These are phyloP conservation scores for Candida ascalaphidarum DNA, from an alignment of 805 yeast species.

Conservation along the genomic window DNA sequence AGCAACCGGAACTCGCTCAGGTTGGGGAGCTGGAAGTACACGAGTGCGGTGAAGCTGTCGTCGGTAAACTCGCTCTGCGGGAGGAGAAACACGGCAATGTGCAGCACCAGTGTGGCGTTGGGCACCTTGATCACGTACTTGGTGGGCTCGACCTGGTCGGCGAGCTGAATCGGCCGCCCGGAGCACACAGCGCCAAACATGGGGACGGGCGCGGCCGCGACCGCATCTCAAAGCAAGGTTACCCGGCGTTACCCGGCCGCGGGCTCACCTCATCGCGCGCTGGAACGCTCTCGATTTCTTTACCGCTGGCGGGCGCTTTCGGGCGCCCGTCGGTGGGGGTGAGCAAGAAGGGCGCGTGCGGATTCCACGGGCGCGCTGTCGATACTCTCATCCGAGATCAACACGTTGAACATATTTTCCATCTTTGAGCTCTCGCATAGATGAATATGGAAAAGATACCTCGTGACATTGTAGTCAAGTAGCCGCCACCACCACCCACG, in stretches of 20 bases:
- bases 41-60: conserved; percentile 67
- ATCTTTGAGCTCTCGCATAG: conserved; percentile 45
- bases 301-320: conserved; percentile 1
- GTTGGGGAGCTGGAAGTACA: conserved; percentile 77
- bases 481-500: conserved; percentile 61
- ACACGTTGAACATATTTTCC: conserved; percentile 77
- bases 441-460: conserved; percentile 75
- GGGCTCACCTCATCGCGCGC: too few relatives aligned
- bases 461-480: conserved; percentile 61
- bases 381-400: conserved; percentile 61
- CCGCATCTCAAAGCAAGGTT: too few relatives aligned
- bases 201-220: too few relatives aligned
- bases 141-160: conserved; percentile 58
- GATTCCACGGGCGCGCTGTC: conserved; percentile 12
- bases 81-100: conserved; percentile 73
- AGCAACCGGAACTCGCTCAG: conserved; percentile 53
- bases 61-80: conserved; percentile 70
- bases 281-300: conserved; percentile 2
- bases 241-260: too few relatives aligned
- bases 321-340: conserved; percentile 4
- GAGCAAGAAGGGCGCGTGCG: too few relatives aligned
- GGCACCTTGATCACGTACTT: conserved; percentile 59
- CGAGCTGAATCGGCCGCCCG: conserved; percentile 52
- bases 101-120: conserved; percentile 61
- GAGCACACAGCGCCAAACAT: conserved; percentile 78